Conservation (phyloP, 495 filamentous ascomycete species). For the Penicillium fimorum region DNA sequence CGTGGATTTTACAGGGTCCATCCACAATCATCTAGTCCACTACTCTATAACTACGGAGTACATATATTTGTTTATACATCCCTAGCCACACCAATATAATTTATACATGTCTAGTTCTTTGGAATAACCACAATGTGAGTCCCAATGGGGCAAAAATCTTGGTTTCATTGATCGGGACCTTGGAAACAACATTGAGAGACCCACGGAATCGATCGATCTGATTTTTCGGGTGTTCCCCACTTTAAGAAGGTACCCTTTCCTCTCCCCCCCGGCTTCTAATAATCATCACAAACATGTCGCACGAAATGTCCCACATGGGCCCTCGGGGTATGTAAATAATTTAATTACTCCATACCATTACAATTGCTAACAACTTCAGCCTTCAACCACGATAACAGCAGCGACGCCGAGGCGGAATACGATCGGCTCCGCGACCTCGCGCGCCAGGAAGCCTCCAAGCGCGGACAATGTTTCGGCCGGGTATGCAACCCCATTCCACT, state of each 20-base stretch:
- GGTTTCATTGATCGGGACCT: slow-evolving; percentile 1
- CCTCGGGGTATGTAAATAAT: slow-evolving; percentile 35
- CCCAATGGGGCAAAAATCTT: background rate
- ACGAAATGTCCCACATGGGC: slow-evolving; percentile 64
- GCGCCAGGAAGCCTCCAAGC: slow-evolving; percentile 71
- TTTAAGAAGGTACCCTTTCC: slow-evolving; percentile 1
- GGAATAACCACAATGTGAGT: background rate
- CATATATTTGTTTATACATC: no score
- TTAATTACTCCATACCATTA: background rate
- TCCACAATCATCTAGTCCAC: no score
- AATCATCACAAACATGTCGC: slow-evolving; percentile 46
- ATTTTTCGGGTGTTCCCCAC: slow-evolving; percentile 20
- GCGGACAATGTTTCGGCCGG: slow-evolving; percentile 68
- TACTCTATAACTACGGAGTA: no score
- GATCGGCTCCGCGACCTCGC: slow-evolving; percentile 86
- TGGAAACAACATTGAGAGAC: background rate
- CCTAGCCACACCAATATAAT: no score
- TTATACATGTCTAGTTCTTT: no score
- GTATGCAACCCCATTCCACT: slow-evolving; percentile 40
- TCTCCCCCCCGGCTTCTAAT: background rate
- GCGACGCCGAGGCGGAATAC: slow-evolving; percentile 78
- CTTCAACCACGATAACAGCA: slow-evolving; percentile 73
- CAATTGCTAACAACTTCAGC: slow-evolving; percentile 47
- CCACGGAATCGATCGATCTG: slow-evolving; percentile 16
- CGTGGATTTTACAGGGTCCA: no score